Base-by-base conservation (phyloP, 306 rosid species). In the Inga laurina region DNA sequence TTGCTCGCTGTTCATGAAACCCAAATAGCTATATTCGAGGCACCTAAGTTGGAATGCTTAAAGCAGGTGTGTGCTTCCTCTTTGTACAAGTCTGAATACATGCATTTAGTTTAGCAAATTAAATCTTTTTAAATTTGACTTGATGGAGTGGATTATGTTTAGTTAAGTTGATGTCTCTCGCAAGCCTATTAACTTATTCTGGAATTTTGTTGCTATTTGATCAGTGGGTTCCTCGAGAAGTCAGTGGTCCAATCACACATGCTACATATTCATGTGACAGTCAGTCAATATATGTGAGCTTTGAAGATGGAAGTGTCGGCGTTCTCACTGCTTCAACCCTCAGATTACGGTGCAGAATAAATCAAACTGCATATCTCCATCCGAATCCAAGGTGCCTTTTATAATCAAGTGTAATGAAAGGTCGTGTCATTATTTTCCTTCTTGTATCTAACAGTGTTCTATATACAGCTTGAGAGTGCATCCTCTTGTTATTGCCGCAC, bases 211-310 rank as follows among this genome's bases (percentile, higher is more conserved):
- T 83, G 82, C 82, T 78, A 59, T 84, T 34, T 76, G 76, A 65
- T 75, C 64, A 97, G 99, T 94, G 86, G 87, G 10, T 86, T 44
- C 91, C 97, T 27, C 93, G 91, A 68, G 98, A 94, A 86, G 95
- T 85, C 32, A 94, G 89, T 86, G 97, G 98, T 85, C 87, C 98
- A 82, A 97, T 97, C 87, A 94, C 99, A 65, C 94, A 97, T 88
- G 99, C 99, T 61, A 85, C 95, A 0, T 97, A 94, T 85, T 97
- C 99, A 24, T 97, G 99, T 75, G 98, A 97, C 77, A 90, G 99
- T 86, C 94, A 88, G 45, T 91, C 91, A 14, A 94, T 97, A 84
- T 97, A 91, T 62, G 98, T 97, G 72, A 90, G 99, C 87, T 92
- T 91, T 79, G 97, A 92, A 90, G 98, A 94, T 82, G 99, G 98